A percentile compares a stretch with the other conserved stretches of the same genome.
Conservation (phyloP, 371 early-diverging fungal genomes). For the Syncephalastrum monosporum region DNA sequence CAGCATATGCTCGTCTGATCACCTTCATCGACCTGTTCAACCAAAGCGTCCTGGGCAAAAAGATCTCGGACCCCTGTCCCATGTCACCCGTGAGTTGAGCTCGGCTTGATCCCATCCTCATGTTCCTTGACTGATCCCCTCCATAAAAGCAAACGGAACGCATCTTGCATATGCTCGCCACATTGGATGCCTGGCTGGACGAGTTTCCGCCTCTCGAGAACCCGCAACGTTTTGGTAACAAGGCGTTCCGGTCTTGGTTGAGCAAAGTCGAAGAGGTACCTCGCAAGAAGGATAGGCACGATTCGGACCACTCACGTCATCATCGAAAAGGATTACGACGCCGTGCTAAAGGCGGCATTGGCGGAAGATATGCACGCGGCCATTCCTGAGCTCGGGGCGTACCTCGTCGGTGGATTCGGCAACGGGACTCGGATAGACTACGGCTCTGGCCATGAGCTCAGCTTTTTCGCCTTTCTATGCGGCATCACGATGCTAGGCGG, state of each 20-base stretch:
- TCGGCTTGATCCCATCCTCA: conserved; percentile 29
- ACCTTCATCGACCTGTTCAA: conserved; percentile 75
- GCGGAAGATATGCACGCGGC: conserved; percentile 40
- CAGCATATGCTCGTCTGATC: conserved; percentile 69
- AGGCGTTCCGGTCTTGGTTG: conserved; percentile 71
- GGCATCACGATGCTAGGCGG: conserved; percentile 72
- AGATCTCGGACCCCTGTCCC: conserved; percentile 53
- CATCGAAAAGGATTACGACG: conserved; percentile 9
- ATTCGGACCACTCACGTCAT: background rate
- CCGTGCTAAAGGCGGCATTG: conserved; percentile 36
- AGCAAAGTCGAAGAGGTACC: conserved; percentile 54
- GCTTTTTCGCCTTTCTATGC: conserved; percentile 89
- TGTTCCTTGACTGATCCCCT: background rate
- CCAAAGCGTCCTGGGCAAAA: conserved; percentile 58
- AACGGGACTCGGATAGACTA: conserved; percentile 96
- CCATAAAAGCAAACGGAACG: conserved; percentile 46
- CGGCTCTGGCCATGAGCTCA: conserved; percentile 99
- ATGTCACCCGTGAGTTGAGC: conserved; percentile 33
- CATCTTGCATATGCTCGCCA: conserved; percentile 62
- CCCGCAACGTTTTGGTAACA: conserved; percentile 79
- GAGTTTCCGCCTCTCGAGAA: conserved; percentile 73
- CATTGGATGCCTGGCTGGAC: conserved; percentile 70
- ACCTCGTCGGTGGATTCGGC: conserved; percentile 90
- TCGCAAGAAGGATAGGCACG: background rate
- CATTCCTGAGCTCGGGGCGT: conserved; percentile 73